Evolutionary conservation across 352 stramenopile genomes (phyloP), one percentile per base, ranked within the genome.

Genomic region (Globisporangium megalacanthum): DNA sequence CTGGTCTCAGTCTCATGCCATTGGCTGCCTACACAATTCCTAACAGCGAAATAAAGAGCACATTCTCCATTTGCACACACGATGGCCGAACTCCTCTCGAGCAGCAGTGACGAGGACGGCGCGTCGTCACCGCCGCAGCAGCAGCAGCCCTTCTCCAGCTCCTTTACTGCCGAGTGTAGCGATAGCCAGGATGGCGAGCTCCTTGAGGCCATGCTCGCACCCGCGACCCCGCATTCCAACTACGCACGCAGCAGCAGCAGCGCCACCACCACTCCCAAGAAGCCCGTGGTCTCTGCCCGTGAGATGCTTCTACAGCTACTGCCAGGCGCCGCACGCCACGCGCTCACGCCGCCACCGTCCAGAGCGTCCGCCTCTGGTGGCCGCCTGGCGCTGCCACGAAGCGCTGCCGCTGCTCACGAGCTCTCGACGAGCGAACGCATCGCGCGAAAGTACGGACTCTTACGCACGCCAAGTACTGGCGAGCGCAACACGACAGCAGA

Each of bases 1-100:
- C 33, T 37, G 4, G 33, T 8, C 5, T 37, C 33, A 8, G 4
- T 37, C 33, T 37, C 33, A n/a, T n/a, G n/a, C n/a, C n/a, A n/a
- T n/a, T n/a, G n/a, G n/a, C n/a, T n/a, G n/a, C n/a, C n/a, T n/a
- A n/a, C n/a, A n/a, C n/a, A n/a, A n/a, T n/a, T n/a, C n/a, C n/a
- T n/a, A n/a, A n/a, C n/a, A n/a, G n/a, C n/a, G n/a, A n/a, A n/a
- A n/a, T n/a, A n/a, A n/a, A n/a, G n/a, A n/a, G n/a, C n/a, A n/a
- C n/a, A n/a, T 37, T 37, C 33, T 8, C 33, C 4, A 37, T 37
- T 37, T 37, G 33, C 33, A 8, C 33, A 37, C 31, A 47, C 4
- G 5, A 82, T 82, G 68, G 72, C 80, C 42, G 80, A 91, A 46
- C 67, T 91, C 63, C 75, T 91, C 56, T 77, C 67, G 1, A 91